Evolutionary conservation across 352 stramenopile genomes (phyloP).

Genomic region (Blastocystis sp.): DNA sequence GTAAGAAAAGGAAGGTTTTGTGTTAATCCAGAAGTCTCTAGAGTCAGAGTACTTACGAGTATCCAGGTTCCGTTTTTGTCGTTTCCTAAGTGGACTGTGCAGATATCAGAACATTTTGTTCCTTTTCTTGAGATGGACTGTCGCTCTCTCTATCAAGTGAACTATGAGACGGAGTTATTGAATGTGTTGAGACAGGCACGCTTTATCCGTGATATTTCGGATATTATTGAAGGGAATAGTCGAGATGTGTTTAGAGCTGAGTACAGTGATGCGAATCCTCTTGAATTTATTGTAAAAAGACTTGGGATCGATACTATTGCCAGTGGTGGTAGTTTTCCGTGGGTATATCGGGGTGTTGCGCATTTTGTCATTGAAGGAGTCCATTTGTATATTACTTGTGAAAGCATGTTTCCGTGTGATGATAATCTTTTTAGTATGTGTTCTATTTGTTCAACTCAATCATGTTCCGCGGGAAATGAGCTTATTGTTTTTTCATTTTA

Average conservation of each 20-base stretch:
- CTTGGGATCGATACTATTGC: neutral
- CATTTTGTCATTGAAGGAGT: neutral
- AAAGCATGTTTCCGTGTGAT: neutral
- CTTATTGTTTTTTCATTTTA: no score
- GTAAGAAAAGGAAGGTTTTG: neutral
- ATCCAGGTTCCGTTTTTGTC: neutral
- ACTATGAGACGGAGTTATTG: neutral
- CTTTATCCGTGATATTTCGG: neutral
- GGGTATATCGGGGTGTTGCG: neutral
- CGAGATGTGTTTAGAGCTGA: neutral
- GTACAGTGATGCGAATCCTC: neutral
- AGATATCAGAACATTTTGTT: neutral
- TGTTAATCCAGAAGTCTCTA: neutral
- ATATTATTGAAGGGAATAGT: neutral
- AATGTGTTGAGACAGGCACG: neutral
- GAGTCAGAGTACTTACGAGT: neutral
- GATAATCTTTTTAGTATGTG: neutral
- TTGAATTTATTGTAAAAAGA: neutral
- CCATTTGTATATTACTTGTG: neutral
- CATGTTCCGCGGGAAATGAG: neutral
- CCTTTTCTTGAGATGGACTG: constrained; percentile 46
- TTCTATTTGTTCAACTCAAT: neutral
- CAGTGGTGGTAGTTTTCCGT: neutral
- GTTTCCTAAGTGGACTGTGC: neutral
- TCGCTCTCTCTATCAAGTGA: neutral